These are phyloP conservation scores for Zymoseptoria brevis DNA, from an alignment of 2,329 filamentous ascomycete genomes.

Conservation along the genomic window DNA sequence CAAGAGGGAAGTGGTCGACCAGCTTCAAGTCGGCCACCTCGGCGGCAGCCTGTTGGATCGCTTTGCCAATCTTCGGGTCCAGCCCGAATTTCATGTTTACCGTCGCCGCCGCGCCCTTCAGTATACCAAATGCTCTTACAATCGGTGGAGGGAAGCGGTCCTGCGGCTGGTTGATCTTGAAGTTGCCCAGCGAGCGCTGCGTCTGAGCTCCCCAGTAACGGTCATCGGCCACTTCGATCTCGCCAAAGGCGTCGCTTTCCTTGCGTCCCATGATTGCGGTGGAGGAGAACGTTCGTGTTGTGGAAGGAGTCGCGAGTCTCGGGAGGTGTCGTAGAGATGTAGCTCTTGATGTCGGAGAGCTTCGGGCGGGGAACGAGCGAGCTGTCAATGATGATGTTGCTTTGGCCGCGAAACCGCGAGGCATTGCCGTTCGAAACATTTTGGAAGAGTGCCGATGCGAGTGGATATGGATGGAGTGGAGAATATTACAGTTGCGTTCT, in stretches of 20 bases:
- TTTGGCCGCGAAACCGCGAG: conserved; percentile 8
- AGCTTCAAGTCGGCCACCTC: conserved; percentile 94
- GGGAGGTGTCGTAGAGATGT: conserved; percentile 1
- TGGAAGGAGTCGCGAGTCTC: conserved; percentile 2
- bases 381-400: conserved; percentile 3
- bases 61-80: conserved; percentile 79
- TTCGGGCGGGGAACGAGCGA: conserved; percentile 11
- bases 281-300: conserved; percentile 24
- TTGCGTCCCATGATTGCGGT: conserved; percentile 46
- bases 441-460: background rate
- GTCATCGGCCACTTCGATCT: conserved; percentile 82
- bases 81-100: conserved; percentile 95
- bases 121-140: conserved; percentile 86
- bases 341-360: conserved; percentile 3
- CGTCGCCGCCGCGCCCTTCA: conserved; percentile 91
- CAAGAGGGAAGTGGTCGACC: conserved; percentile 92
- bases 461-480: background rate
- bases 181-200: conserved; percentile 91
- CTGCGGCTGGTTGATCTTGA: conserved; percentile 98
- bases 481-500: background rate
- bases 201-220: conserved; percentile 99
- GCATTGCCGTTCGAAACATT: conserved; percentile 15
- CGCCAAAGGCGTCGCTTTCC: conserved; percentile 96
- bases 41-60: conserved; percentile 86
- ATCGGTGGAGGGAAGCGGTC: conserved; percentile 96